Percentiles rank a stretch among this genome's conserved stretches.
phyloP scores from a whole-genome alignment of 2,329 filamentous ascomycete species.

The Colletotrichum caudatum region DNA sequence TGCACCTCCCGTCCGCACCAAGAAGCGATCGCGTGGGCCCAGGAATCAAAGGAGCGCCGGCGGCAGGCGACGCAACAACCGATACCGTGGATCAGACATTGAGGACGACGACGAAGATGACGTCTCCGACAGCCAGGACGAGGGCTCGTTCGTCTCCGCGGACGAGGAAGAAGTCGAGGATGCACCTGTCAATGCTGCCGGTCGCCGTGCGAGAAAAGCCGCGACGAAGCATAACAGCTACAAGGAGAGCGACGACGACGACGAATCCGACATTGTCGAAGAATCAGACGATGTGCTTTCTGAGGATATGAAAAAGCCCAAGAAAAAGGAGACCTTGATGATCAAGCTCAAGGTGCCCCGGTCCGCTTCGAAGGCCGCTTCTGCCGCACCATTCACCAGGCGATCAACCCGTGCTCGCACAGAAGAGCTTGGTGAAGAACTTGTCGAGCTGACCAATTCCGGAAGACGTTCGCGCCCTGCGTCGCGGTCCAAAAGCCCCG shows the following conservation, averaged over 20 bases:
- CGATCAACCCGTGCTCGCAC: conserved; percentile 66
- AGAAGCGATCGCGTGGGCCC: conserved; percentile 51
- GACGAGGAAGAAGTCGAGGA: conserved; percentile 56
- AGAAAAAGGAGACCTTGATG: conserved; percentile 47
- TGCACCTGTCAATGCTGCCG: conserved; percentile 59
- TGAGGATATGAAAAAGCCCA: conserved; percentile 44
- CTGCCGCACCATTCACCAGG: conserved; percentile 51
- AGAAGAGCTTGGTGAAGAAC: conserved; percentile 65
- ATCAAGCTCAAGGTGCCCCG: conserved; percentile 60
- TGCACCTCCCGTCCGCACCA: conserved; percentile 55
- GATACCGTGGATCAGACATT: conserved; percentile 72
- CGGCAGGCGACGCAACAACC: conserved; percentile 53
- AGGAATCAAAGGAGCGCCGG: conserved; percentile 54
- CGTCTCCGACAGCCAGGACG: conserved; percentile 65
- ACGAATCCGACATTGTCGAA: conserved; percentile 48
- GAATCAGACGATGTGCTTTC: conserved; percentile 46
- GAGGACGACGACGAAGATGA: conserved; percentile 68
- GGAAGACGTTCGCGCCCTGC: conserved; percentile 67
- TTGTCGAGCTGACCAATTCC: conserved; percentile 70
- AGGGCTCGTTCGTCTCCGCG: conserved; percentile 61
- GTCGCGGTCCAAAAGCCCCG: conserved; percentile 66
- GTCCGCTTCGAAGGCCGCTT: conserved; percentile 24
- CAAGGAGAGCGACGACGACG: conserved; percentile 59
- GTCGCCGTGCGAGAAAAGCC: conserved; percentile 62
- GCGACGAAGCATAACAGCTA: conserved; percentile 61